phyloP scores from a whole-genome alignment of 805 yeast genomes.

The Starmerella davenportii region DNA sequence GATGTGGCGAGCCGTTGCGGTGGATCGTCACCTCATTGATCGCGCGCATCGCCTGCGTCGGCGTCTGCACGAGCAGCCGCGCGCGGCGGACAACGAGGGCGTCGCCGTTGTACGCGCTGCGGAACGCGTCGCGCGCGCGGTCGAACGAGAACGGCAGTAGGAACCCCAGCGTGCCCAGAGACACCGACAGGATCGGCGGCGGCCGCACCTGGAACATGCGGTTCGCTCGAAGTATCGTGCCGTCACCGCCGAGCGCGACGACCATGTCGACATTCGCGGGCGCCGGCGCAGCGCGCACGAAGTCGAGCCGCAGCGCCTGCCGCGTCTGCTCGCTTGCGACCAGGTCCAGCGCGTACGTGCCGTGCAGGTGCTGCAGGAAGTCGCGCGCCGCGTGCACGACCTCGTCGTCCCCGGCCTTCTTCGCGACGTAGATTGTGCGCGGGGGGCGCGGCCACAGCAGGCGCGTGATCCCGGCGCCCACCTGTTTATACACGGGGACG shows the following conservation, averaged over 20 bases:
- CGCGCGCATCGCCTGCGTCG: slow-evolving; percentile 32
- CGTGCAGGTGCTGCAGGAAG: slow-evolving; percentile 43
- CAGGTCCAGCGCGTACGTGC: slow-evolving; percentile 48
- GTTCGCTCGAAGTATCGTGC: slow-evolving; percentile 74
- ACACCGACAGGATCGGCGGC: slow-evolving; percentile 79
- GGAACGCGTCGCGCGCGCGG: slow-evolving; percentile 42
- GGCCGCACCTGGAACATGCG: slow-evolving; percentile 54
- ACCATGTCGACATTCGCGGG: slow-evolving; percentile 62
- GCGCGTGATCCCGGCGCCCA: slow-evolving; percentile 10
- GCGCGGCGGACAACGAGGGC: slow-evolving; percentile 60
- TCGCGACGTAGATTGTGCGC: slow-evolving; percentile 59
- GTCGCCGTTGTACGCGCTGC: slow-evolving; percentile 45
- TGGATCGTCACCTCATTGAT: slow-evolving; percentile 86
- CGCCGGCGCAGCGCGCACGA: slow-evolving; percentile 25
- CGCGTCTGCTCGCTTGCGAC: slow-evolving; percentile 61
- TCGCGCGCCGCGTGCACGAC: slow-evolving; percentile 50
- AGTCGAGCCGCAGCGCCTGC: slow-evolving; percentile 35
- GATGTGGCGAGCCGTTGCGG: slow-evolving; percentile 73
- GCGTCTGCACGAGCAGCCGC: slow-evolving; percentile 29
- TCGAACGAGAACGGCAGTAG: slow-evolving; percentile 68
- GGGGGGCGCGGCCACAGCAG: slow-evolving; percentile 58
- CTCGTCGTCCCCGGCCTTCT: slow-evolving; percentile 59
- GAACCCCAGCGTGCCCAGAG: slow-evolving; percentile 83
- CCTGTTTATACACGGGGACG: slow-evolving; percentile 6
- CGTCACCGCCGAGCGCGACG: slow-evolving; percentile 91